Percentiles rank a stretch among this genome's conserved stretches.
phyloP scores from a whole-genome alignment of 192 early-diverging fungal species.

The Mortierella alpina region DNA sequence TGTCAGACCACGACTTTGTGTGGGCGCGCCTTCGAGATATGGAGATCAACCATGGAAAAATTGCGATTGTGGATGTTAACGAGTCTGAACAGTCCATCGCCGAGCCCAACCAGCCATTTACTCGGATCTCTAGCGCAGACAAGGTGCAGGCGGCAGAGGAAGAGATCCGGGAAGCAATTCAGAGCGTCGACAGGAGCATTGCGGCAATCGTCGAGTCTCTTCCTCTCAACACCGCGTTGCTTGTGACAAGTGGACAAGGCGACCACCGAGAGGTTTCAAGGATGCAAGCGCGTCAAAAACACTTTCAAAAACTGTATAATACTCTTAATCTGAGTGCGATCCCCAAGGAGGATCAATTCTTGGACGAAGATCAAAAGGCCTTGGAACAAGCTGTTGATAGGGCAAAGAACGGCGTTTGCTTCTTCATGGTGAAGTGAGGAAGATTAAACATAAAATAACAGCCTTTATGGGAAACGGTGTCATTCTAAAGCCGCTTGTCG shows the following conservation, averaged over 20 bases:
- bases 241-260: constrained; percentile 57
- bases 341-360: constrained; percentile 29
- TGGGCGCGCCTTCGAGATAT: constrained; percentile 43
- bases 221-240: constrained; percentile 49
- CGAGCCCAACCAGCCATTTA: neutral
- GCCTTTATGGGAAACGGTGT: neutral
- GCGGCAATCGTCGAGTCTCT: constrained; percentile 45
- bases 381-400: constrained; percentile 24
- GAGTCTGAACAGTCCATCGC: neutral
- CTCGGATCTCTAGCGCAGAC: neutral
- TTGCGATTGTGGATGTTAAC: neutral
- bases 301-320: constrained; percentile 36
- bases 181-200: constrained; percentile 51
- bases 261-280: constrained; percentile 36
- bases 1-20: constrained; percentile 18
- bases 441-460: neutral
- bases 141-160: constrained; percentile 17
- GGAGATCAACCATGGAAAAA: constrained; percentile 41
- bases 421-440: constrained; percentile 45
- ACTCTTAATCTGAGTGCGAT: constrained; percentile 32
- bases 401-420: constrained; percentile 50
- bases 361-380: constrained; percentile 34
- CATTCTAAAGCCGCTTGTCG: too few species aligned
- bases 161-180: constrained; percentile 17
- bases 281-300: constrained; percentile 26